These are phyloP conservation scores for Ophryocystis elektroscirrha DNA, from an alignment of 169 alveolate genomes.

Conservation along the genomic window DNA sequence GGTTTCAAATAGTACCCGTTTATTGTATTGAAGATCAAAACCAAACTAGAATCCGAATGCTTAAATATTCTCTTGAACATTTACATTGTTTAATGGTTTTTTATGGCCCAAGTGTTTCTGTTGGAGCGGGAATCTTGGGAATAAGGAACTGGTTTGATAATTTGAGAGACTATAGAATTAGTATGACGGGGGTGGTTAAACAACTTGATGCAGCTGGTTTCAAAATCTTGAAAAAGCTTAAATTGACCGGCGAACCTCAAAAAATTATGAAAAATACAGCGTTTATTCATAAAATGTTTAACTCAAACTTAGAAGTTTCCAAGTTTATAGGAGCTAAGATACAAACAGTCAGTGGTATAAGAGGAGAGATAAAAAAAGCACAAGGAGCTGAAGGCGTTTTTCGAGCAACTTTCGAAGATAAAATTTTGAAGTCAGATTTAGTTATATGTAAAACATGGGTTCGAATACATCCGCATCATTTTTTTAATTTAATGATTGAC, in stretches of 20 bases:
- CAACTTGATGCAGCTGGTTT: constrained; percentile 63
- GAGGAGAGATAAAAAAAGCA: constrained; percentile 92
- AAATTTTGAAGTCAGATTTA: constrained; percentile 78
- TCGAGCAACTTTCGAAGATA: constrained; percentile 95
- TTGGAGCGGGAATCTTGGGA: constrained; percentile 48
- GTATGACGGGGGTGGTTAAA: constrained; percentile 79
- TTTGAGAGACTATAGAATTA: constrained; percentile 74
- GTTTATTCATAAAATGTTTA: constrained; percentile 89
- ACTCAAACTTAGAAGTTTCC: constrained; percentile 84
- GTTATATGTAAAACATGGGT: constrained; percentile 78
- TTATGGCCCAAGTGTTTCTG: constrained; percentile 83
- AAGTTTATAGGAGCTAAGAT: constrained; percentile 77
- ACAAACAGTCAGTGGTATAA: constrained; percentile 91
- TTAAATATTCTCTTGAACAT: constrained; percentile 88
- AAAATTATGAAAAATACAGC: constrained; percentile 91
- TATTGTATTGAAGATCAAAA: constrained; percentile 78
- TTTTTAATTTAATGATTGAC: constrained; percentile 35
- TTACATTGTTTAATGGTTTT: constrained; percentile 78
- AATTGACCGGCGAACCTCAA: constrained; percentile 85
- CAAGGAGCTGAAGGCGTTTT: constrained; percentile 70
- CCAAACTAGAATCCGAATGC: constrained; percentile 35
- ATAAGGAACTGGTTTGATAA: constrained; percentile 24
- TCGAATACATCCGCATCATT: constrained; percentile 22
- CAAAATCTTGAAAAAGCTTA: constrained; percentile 68
- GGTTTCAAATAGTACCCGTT: constrained; percentile 88